phyloP scores from a whole-genome alignment of 1,284 basidiomycete genomes.

The Puccinia hordei region DNA sequence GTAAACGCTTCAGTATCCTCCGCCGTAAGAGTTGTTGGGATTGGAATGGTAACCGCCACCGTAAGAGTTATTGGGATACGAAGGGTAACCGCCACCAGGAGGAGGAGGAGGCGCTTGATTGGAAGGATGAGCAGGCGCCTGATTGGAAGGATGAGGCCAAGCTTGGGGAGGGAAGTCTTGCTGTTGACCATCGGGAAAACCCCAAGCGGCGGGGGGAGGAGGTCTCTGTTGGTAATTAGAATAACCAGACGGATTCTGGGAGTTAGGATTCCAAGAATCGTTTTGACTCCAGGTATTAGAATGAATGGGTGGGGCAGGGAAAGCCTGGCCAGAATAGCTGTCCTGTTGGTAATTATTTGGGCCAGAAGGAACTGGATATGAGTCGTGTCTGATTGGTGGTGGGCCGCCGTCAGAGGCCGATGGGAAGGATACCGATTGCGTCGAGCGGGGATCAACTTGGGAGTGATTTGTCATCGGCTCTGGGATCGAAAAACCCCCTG shows the following conservation, averaged over 20 bases:
- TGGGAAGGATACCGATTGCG: slow-evolving; percentile 6
- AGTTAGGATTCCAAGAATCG: neutral
- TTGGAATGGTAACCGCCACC: slow-evolving; percentile 4
- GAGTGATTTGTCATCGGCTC: slow-evolving; percentile 18
- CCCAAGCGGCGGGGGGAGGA: slow-evolving; percentile 15
- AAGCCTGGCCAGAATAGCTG: neutral
- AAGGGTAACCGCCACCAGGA: slow-evolving; percentile 4
- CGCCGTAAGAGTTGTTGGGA: neutral
- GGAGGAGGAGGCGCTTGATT: slow-evolving; percentile 9
- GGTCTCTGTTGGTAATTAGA: slow-evolving; percentile 4
- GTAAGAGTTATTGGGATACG: neutral
- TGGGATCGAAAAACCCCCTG: slow-evolving; percentile 42
- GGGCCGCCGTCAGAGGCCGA: neutral
- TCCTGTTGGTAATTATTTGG: slow-evolving; percentile 4
- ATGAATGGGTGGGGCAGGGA: neutral
- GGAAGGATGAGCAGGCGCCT: neutral
- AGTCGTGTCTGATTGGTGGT: slow-evolving; percentile 25
- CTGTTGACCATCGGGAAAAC: neutral
- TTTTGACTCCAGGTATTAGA: slow-evolving; percentile 15
- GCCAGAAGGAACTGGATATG: neutral
- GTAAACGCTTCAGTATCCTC: neutral
- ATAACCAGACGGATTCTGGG: neutral
- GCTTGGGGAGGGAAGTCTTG: slow-evolving; percentile 9
- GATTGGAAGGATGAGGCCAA: slow-evolving; percentile 15
- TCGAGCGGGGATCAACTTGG: slow-evolving; percentile 1